A percentile compares a stretch with the other conserved stretches of the same genome.
Evolutionary conservation across 2,329 filamentous ascomycete species (phyloP).

Genomic region (Truncatella angustata): DNA sequence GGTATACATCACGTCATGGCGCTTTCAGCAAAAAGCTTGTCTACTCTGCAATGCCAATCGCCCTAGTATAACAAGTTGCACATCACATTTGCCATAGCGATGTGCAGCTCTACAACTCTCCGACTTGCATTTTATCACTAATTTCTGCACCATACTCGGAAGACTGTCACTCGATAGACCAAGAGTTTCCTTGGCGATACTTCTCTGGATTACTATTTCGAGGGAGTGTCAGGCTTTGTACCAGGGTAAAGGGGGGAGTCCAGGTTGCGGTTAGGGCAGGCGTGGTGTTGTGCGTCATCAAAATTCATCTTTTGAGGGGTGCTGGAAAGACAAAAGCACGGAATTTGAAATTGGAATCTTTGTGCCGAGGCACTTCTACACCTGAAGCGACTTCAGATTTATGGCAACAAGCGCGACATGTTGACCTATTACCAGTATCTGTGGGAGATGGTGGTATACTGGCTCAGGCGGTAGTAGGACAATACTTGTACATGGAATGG

Average conservation of each 20-base stretch:
- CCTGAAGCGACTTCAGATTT: neutral
- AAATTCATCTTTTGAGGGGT: constrained; percentile 34
- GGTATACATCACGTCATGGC: neutral
- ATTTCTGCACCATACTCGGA: constrained; percentile 36
- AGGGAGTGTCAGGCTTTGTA: constrained; percentile 37
- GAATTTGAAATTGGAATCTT: constrained; percentile 9
- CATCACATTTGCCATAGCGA: neutral
- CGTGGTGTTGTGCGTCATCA: constrained; percentile 24
- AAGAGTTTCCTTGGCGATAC: constrained; percentile 32
- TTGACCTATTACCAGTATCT: neutral
- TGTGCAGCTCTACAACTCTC: neutral
- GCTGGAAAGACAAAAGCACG: constrained; percentile 40
- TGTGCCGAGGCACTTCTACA: constrained; percentile 1
- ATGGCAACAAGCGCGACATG: neutral
- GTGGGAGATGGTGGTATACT: constrained; percentile 24
- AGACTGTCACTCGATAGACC: constrained; percentile 40
- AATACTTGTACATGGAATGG: constrained; percentile 26
- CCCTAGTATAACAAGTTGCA: neutral
- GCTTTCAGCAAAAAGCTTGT: too few species aligned
- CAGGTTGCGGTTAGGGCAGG: constrained; percentile 28
- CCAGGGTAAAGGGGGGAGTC: constrained; percentile 38
- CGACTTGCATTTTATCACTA: constrained; percentile 18
- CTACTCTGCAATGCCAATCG: neutral
- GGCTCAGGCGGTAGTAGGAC: constrained; percentile 25
- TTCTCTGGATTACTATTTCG: constrained; percentile 39